A percentile compares a stretch with the other conserved stretches of the same genome.
Conservation (phyloP, 192 early-diverging fungal species). For the Coemansia brasiliensis region DNA sequence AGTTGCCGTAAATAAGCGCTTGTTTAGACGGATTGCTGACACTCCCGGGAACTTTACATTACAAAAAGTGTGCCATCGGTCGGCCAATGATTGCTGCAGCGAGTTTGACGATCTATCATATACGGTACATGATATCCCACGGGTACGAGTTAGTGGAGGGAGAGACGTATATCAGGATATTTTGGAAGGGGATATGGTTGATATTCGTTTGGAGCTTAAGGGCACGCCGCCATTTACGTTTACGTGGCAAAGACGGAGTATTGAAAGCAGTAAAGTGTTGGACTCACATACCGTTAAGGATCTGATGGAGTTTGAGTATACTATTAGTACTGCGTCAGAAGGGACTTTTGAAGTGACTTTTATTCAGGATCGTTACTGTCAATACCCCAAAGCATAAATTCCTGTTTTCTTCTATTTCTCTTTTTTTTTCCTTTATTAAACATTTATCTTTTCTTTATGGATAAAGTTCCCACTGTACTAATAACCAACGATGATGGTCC, state of each 20-base stretch:
- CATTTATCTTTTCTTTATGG: background rate
- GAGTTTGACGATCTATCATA: conserved; percentile 53
- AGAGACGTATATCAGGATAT: conserved; percentile 68
- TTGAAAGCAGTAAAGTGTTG: conserved; percentile 20
- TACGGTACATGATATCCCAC: conserved; percentile 59
- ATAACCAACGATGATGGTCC: conserved; percentile 34
- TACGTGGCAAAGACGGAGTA: conserved; percentile 58
- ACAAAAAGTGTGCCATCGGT: conserved; percentile 60
- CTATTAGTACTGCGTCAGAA: conserved; percentile 59
- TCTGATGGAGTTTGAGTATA: conserved; percentile 49
- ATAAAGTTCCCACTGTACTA: background rate
- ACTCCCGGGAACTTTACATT: conserved; percentile 61
- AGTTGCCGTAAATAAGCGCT: conserved; percentile 44
- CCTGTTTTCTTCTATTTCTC: background rate
- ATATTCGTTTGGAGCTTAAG: conserved; percentile 60
- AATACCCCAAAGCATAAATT: conserved; percentile 57
- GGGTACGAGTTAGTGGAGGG: conserved; percentile 65
- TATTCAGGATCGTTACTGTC: conserved; percentile 63
- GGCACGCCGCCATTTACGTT: conserved; percentile 71
- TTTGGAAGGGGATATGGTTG: conserved; percentile 57
- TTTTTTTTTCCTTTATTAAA: background rate
- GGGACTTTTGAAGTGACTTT: conserved; percentile 65
- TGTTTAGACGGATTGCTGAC: conserved; percentile 63
- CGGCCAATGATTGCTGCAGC: conserved; percentile 61
- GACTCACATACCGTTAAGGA: conserved; percentile 61